Conservation (phyloP, 2,329 filamentous ascomycete species). For the Aspergillus awamori region DNA sequence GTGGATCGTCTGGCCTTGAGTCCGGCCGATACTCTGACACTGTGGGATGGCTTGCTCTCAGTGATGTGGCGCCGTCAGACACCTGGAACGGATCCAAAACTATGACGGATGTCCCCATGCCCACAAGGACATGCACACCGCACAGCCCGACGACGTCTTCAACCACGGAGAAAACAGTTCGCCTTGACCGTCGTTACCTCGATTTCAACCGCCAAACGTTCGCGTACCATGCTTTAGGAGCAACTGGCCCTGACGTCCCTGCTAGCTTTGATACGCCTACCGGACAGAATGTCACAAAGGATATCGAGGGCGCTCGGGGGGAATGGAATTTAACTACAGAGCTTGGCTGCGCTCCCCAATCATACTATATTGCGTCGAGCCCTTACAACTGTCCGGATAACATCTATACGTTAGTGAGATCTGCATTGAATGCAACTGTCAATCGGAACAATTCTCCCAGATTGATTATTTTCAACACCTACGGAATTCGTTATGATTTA, state of each 20-base stretch:
- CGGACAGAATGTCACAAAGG: not conserved
- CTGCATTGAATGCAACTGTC: not conserved
- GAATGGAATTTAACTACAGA: not conserved
- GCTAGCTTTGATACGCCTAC: not conserved
- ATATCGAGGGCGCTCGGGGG: not conserved
- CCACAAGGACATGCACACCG: not conserved
- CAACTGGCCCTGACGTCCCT: not conserved
- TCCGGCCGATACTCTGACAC: not conserved
- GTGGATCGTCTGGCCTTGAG: not conserved
- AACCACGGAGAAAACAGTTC: not conserved
- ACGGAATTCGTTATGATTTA: not conserved
- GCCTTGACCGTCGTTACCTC: not conserved
- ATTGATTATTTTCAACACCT: not conserved
- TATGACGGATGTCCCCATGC: not conserved
- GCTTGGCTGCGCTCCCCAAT: not conserved
- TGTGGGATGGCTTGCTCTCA: not conserved
- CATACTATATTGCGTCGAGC: not conserved
- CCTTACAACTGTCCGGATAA: not conserved
- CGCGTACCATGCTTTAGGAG: not conserved
- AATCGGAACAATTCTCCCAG: not conserved
- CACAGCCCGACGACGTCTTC: not conserved
- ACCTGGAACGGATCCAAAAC: not conserved
- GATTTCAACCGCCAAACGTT: not conserved
- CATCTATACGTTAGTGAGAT: not conserved
- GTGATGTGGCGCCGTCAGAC: not conserved